These are phyloP conservation scores for Kluyveromyces siamensis DNA, from an alignment of 805 yeast genomes.

Conservation along the genomic window DNA sequence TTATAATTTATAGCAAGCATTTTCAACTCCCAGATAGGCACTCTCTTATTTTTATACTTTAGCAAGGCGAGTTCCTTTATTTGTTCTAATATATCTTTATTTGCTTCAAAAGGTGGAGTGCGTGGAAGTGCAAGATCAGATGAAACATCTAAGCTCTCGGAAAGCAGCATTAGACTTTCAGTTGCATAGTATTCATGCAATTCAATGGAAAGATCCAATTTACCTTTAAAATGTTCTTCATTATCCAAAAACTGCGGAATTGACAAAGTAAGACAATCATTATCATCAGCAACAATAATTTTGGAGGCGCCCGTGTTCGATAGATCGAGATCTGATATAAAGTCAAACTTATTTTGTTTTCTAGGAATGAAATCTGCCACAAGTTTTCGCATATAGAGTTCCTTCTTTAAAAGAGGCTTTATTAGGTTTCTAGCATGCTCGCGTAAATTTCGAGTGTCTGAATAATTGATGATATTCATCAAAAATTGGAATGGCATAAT, in stretches of 20 bases:
- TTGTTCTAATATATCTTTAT: background rate
- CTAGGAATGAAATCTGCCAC: slow-evolving; percentile 28
- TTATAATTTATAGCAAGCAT: background rate
- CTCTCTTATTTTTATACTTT: background rate
- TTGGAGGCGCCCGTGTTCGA: slow-evolving; percentile 46
- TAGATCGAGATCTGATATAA: slow-evolving; percentile 46
- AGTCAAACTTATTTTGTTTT: slow-evolving; percentile 31
- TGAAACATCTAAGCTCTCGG: background rate
- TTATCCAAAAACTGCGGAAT: slow-evolving; percentile 24
- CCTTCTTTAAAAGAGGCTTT: slow-evolving; percentile 31
- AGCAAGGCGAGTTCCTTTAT: background rate
- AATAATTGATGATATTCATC: slow-evolving; percentile 34
- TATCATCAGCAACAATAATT: slow-evolving; percentile 31
- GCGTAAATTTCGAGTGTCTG: slow-evolving; percentile 33
- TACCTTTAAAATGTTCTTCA: slow-evolving; percentile 5
- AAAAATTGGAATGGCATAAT: slow-evolving; percentile 44
- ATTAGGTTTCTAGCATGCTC: slow-evolving; percentile 29
- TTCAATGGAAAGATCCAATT: slow-evolving; percentile 21
- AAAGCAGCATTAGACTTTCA: slow-evolving; percentile 35
- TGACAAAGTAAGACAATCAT: slow-evolving; percentile 28
- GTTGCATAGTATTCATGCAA: slow-evolving; percentile 43
- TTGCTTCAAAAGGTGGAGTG: background rate
- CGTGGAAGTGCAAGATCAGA: background rate
- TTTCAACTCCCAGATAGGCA: background rate
- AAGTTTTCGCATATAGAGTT: slow-evolving; percentile 35